phyloP scores from a whole-genome alignment of 768 basidiomycete genomes.

The Suillus hirtellus region DNA sequence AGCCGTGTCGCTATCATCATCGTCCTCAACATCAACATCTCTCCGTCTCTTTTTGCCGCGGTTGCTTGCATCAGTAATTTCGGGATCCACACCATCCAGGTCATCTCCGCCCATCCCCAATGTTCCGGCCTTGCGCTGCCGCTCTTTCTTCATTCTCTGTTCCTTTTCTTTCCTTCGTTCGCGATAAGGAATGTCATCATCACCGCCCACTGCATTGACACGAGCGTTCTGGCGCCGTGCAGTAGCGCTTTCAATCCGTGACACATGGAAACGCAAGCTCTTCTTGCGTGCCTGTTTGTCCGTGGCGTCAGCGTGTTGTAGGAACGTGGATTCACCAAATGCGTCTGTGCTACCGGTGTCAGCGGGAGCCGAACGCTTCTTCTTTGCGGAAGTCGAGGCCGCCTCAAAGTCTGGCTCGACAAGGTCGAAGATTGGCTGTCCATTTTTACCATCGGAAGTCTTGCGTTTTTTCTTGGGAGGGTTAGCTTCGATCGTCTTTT shows the following conservation, averaged over 20 bases:
- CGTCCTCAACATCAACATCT: conserved; percentile 37
- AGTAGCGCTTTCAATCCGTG: conserved; percentile 82
- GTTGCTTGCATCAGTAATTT: conserved; percentile 30
- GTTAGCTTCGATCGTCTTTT: conserved; percentile 25
- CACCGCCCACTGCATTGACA: conserved; percentile 73
- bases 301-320: conserved; percentile 69
- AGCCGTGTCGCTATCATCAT: conserved; percentile 43
- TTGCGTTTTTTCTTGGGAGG: conserved; percentile 68
- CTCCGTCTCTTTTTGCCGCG: conserved; percentile 39
- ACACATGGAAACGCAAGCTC: conserved; percentile 89
- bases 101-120: conserved; percentile 62
- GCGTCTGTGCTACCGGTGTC: conserved; percentile 29
- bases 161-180: conserved; percentile 70
- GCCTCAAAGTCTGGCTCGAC: conserved; percentile 69
- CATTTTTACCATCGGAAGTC: conserved; percentile 28
- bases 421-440: conserved; percentile 64
- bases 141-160: conserved; percentile 49
- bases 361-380: conserved; percentile 22
- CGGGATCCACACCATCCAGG: conserved; percentile 58
- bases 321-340: conserved; percentile 73
- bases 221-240: conserved; percentile 76
- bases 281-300: conserved; percentile 85
- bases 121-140: conserved; percentile 36
- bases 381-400: conserved; percentile 28
- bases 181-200: conserved; percentile 92